Evolutionary conservation across 352 stramenopile genomes (phyloP).

Genomic region (Phytophthora niederhauseri): DNA sequence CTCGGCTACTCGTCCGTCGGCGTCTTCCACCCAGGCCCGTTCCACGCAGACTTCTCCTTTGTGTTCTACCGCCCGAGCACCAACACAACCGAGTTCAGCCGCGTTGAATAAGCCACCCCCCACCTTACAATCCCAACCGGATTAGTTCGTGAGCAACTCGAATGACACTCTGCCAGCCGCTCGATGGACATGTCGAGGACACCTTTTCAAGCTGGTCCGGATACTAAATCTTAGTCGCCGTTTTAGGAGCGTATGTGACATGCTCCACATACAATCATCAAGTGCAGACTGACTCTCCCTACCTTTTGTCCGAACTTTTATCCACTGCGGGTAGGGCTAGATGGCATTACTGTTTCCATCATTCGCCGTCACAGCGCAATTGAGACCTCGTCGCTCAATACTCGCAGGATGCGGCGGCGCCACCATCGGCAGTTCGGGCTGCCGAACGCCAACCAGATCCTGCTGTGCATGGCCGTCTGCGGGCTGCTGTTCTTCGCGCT

Average conservation of each 20-base stretch:
- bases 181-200: constrained; percentile 2
- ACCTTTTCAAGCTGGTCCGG: constrained; percentile 4
- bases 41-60: constrained; percentile 88
- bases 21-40: constrained; percentile 81
- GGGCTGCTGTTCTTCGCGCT: constrained; percentile 68
- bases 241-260: constrained; percentile 28
- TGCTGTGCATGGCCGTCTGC: constrained; percentile 61
- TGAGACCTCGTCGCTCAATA: constrained; percentile 15
- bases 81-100: constrained; percentile 86
- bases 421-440: constrained; percentile 76
- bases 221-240: constrained; percentile 20
- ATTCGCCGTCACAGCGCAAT: constrained; percentile 21
- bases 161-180: neutral
- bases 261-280: constrained; percentile 14
- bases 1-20: constrained; percentile 82
- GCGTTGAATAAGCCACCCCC: constrained; percentile 57
- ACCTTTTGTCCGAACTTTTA: constrained; percentile 11
- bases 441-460: constrained; percentile 87
- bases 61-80: constrained; percentile 86
- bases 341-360: constrained; percentile 5
- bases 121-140: neutral
- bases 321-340: neutral
- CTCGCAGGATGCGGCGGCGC: constrained; percentile 40
- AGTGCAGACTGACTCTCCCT: constrained; percentile 6
- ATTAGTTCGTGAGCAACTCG: neutral